These are phyloP conservation scores for Adansonia madagascariensis DNA, from an alignment of 441 rosid species.

Conservation along the genomic window DNA sequence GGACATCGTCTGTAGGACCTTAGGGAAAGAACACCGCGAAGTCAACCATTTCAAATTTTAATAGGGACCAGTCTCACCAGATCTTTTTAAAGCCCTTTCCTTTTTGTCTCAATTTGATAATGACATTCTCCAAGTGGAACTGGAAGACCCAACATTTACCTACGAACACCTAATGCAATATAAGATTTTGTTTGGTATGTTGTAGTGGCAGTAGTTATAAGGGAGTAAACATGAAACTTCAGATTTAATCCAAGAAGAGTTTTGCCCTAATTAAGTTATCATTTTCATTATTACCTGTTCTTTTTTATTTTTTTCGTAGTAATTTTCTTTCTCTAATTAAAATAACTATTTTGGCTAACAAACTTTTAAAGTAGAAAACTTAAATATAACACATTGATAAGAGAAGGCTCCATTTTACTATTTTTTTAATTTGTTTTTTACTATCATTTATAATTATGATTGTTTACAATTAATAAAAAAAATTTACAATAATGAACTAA, in stretches of 20 bases:
- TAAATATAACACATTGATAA: no score
- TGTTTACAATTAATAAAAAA: no score
- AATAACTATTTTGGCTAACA: neutral
- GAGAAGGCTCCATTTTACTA: no score
- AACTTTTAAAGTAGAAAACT: neutral
- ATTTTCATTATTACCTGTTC: neutral
- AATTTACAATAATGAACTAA: no score
- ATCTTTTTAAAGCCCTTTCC: neutral
- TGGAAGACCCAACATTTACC: neutral
- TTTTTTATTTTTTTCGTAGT: no score
- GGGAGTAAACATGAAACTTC: neutral
- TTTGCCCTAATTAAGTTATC: neutral
- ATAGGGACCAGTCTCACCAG: neutral
- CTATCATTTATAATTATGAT: no score
- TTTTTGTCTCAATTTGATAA: neutral
- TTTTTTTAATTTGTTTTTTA: no score
- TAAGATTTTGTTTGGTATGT: neutral
- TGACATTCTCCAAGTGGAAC: conserved; percentile 2
- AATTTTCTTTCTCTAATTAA: no score
- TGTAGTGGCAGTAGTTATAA: neutral
- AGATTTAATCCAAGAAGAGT: neutral
- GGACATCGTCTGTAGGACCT: neutral
- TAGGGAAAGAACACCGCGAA: neutral
- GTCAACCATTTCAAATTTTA: conserved; percentile 9
- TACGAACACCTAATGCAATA: neutral